Conservation (phyloP, 805 yeast species). For the Ogataea henricii region DNA sequence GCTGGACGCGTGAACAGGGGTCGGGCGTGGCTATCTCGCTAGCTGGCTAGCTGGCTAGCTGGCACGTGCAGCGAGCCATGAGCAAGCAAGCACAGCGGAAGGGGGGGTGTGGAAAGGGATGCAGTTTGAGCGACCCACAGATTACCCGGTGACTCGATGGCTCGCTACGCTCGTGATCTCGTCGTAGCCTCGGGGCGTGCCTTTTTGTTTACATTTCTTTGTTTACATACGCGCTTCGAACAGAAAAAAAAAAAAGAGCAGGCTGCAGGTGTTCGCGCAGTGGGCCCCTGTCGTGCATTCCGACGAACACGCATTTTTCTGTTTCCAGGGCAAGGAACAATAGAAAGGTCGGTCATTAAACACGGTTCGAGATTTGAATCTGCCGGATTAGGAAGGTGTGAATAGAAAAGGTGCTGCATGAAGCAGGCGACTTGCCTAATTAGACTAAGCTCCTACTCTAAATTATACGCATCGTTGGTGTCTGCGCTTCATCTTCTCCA, state of each 20-base stretch:
- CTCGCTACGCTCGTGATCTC: too few relatives aligned
- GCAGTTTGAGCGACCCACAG: too few relatives aligned
- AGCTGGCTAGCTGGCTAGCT: too few relatives aligned
- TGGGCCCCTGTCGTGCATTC: conserved; percentile 8
- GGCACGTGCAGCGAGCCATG: too few relatives aligned
- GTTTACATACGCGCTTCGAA: conserved; percentile 9
- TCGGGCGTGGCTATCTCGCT: too few relatives aligned
- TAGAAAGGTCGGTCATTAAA: conserved; percentile 9
- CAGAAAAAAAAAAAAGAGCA: background rate
- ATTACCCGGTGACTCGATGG: too few relatives aligned
- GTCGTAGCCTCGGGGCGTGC: background rate
- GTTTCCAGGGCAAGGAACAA: background rate
- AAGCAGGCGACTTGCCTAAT: conserved; percentile 6
- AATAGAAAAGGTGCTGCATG: background rate
- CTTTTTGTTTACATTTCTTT: conserved; percentile 8
- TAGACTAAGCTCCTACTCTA: conserved; percentile 1
- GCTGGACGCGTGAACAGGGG: background rate
- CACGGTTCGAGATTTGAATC: conserved; percentile 13
- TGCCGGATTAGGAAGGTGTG: conserved; percentile 8
- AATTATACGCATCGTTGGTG: conserved; percentile 10
- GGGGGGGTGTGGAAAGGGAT: too few relatives aligned
- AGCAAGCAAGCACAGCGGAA: too few relatives aligned
- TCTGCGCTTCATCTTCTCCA: conserved; percentile 4
- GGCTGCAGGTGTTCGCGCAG: conserved; percentile 2
- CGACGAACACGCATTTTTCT: background rate